These are phyloP conservation scores for Elsinoe batatas DNA, from an alignment of 2,329 filamentous ascomycete species.

Conservation along the genomic window DNA sequence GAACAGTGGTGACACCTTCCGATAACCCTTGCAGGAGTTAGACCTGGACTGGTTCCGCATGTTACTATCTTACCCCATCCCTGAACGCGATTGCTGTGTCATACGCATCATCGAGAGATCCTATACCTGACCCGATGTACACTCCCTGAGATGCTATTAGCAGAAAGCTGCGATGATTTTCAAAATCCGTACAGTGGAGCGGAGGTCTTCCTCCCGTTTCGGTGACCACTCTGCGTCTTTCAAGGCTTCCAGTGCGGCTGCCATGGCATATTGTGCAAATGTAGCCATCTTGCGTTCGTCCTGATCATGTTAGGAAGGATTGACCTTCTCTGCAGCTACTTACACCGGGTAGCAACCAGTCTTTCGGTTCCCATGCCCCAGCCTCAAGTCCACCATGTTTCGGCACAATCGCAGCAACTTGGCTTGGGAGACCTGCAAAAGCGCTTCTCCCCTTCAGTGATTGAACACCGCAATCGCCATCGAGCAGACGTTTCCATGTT, in stretches of 20 bases:
- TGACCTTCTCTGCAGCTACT: constrained; percentile 9
- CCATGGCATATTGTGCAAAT: constrained; percentile 86
- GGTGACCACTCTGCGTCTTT: constrained; percentile 71
- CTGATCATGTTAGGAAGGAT: constrained; percentile 41
- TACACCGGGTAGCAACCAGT: constrained; percentile 35
- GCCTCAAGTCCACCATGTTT: constrained; percentile 32
- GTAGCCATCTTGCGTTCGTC: constrained; percentile 72
- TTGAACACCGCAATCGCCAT: constrained; percentile 69
- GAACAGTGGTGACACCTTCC: constrained; percentile 85
- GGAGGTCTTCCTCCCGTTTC: constrained; percentile 49
- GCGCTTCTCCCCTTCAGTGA: constrained; percentile 56
- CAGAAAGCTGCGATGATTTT: not conserved
- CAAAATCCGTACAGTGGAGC: constrained; percentile 50
- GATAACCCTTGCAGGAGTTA: constrained; percentile 59
- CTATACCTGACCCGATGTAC: constrained; percentile 89
- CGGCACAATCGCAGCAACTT: constrained; percentile 75
- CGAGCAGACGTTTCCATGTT: constrained; percentile 73
- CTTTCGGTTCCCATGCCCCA: constrained; percentile 38
- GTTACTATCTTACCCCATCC: constrained; percentile 48
- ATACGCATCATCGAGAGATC: constrained; percentile 86
- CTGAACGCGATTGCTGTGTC: constrained; percentile 69
- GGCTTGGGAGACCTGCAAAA: constrained; percentile 70
- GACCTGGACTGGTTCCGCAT: not conserved
- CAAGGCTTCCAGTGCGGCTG: constrained; percentile 76
- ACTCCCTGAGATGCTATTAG: constrained; percentile 51